Percentiles rank a stretch among this genome's conserved stretches.
Conservation (phyloP, 495 filamentous ascomycete genomes). For the Pyrenopolyporus hunteri region DNA sequence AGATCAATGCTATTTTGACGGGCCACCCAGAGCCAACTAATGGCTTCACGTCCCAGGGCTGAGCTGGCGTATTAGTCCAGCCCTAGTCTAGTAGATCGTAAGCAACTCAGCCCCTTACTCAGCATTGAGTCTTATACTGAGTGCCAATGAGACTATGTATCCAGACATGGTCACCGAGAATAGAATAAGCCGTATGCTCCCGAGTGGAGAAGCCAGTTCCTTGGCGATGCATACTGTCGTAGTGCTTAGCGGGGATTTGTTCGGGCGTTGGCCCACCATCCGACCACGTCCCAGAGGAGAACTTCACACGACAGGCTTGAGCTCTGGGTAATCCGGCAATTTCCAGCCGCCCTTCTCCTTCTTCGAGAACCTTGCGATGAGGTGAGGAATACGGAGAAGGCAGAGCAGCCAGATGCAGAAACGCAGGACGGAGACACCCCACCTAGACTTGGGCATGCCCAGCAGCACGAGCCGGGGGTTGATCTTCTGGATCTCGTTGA, state of each 20-base stretch:
- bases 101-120: too few relatives aligned
- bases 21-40: not conserved
- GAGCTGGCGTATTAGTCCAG: not conserved
- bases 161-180: not conserved
- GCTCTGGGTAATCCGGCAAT: conserved; percentile 20
- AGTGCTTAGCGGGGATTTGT: conserved; percentile 1
- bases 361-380: conserved; percentile 21
- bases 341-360: conserved; percentile 26
- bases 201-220: not conserved
- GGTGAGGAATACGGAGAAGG: conserved; percentile 23
- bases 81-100: not conserved
- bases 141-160: not conserved
- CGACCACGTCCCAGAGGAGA: too few relatives aligned
- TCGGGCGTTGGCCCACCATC: not conserved
- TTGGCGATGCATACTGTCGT: not conserved
- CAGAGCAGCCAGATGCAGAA: conserved; percentile 15
- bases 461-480: conserved; percentile 1
- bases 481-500: conserved; percentile 24
- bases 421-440: conserved; percentile 24
- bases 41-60: too few relatives aligned
- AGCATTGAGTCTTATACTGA: too few relatives aligned
- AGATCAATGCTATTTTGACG: not conserved
- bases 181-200: not conserved
- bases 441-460: conserved; percentile 21
- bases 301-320: not conserved